Conservation (phyloP, 768 basidiomycete genomes). For the Infundibulicybe gibba region DNA sequence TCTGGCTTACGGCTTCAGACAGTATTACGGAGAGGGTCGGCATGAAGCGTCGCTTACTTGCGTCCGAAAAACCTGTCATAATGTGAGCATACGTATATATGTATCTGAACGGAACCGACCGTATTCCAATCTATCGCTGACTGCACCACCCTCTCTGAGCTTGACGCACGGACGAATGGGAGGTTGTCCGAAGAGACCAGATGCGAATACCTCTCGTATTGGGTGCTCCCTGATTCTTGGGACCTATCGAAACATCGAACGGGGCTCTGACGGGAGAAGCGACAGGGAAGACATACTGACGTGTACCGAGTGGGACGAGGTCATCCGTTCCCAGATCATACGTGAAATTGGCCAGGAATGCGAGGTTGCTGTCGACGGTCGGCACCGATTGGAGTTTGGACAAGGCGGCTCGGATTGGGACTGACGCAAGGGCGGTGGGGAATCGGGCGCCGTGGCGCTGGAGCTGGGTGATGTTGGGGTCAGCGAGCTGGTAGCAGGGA, state of each 20-base stretch:
- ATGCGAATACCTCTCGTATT: slow-evolving; percentile 50
- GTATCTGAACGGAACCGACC: slow-evolving; percentile 30
- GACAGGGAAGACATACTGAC: slow-evolving; percentile 41
- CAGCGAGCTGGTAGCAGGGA: not conserved
- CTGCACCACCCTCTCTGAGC: slow-evolving; percentile 54
- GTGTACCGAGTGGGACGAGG: slow-evolving; percentile 64
- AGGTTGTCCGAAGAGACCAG: slow-evolving; percentile 39
- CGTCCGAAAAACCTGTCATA: slow-evolving; percentile 53
- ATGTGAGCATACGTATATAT: too few species aligned
- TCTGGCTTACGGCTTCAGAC: slow-evolving; percentile 42
- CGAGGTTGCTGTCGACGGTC: slow-evolving; percentile 35
- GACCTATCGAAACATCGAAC: slow-evolving; percentile 19
- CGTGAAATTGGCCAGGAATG: slow-evolving; percentile 56
- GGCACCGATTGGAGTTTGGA: slow-evolving; percentile 48
- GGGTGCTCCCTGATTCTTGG: slow-evolving; percentile 42
- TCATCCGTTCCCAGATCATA: slow-evolving; percentile 57
- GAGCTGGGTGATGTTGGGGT: slow-evolving; percentile 38
- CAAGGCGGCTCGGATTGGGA: slow-evolving; percentile 42
- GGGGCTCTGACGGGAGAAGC: not conserved
- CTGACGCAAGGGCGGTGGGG: slow-evolving; percentile 52
- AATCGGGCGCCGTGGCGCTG: slow-evolving; percentile 81
- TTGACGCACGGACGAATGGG: slow-evolving; percentile 48
- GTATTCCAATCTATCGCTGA: slow-evolving; percentile 71
- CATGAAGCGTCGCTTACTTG: slow-evolving; percentile 39
- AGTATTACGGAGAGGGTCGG: slow-evolving; percentile 56